Evolutionary conservation across 805 yeast genomes (phyloP).

Genomic region (Ascoidea rubescens): DNA sequence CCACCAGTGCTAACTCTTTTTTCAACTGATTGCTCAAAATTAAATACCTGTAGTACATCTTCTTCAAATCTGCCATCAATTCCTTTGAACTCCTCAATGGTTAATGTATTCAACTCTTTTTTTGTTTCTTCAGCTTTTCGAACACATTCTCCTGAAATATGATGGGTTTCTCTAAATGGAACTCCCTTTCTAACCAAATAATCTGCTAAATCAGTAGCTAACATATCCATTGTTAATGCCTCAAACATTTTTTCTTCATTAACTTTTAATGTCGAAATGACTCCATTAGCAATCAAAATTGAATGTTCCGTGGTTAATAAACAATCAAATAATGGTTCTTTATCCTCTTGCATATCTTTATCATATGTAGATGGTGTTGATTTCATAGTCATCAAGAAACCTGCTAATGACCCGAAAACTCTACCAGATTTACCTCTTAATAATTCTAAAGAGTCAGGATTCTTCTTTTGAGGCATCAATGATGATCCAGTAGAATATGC

Average conservation of each 20-base stretch:
- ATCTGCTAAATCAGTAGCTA: constrained; percentile 97
- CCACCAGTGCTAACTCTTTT: constrained; percentile 97
- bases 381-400: constrained; percentile 91
- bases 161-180: constrained; percentile 98
- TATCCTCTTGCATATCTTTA: constrained; percentile 98
- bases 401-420: constrained; percentile 88
- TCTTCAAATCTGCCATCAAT: constrained; percentile 71
- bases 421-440: constrained; percentile 96
- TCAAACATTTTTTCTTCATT: constrained; percentile 65
- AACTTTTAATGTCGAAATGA: constrained; percentile 72
- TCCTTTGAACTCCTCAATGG: constrained; percentile 59
- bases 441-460: constrained; percentile 91
- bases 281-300: constrained; percentile 89
- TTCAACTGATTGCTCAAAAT: constrained; percentile 90
- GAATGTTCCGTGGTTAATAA: constrained; percentile 89
- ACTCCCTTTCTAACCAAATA: constrained; percentile 95
- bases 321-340: constrained; percentile 94
- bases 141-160: constrained; percentile 96
- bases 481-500: constrained; percentile 98
- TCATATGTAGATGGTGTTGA: constrained; percentile 97
- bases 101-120: constrained; percentile 66
- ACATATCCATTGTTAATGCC: constrained; percentile 96
- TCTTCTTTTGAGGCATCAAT: constrained; percentile 98
- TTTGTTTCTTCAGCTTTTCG: constrained; percentile 71
- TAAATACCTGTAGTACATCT: constrained; percentile 69